Evolutionary conservation across 148 eudicot genomes (phyloP), one percentile per base, ranked within the genome.

Genomic region (Pouteria glomerata): DNA sequence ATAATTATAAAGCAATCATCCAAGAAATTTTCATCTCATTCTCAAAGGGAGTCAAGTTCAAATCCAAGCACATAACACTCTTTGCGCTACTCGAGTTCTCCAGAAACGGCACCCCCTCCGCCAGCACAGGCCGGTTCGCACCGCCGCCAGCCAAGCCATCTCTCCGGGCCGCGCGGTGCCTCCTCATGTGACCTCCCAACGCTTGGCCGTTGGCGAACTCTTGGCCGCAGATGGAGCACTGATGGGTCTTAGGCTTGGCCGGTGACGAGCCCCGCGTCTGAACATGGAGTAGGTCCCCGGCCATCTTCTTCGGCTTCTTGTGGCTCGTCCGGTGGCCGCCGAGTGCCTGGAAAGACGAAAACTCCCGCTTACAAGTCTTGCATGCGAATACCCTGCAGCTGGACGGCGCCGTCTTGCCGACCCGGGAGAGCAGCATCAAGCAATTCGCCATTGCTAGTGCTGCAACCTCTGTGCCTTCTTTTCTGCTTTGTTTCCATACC

Each of bases 321-420:
- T 89, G 93, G 63, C 93, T 89, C 8, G 93, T 84, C 24, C 88
- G 72, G 80, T 89, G 93, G 33, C 93, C 93, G 2, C 93, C 93
- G 2, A 89, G 70, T 1, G 93, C 93, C 24, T 89, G 90, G 41
- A 89, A 89, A 1, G 93, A 82, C 10, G 77, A 21, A 34, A 89
- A 89, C 29, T 73, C 70, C 5, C 75, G 68, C 33, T 75, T 77
- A 37, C 93, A 88, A 0, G 89, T 84, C 63, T 88, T 88, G 68
- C 93, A 86, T 21, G 70, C 3, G 79, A 78, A 88, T 8, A 69
- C 66, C 10, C 83, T 74, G 19, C 34, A 48, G 56, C 48, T 29
- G 2, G 48, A 1, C 8, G 11, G 18, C 14, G 37, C 26, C 1
- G 18, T 12, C 26, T 53, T 51, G 23, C 78, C 78, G 3, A 66